These are phyloP conservation scores for Cryptomeria japonica DNA, from an alignment of 75 land plant species.

Conservation along the genomic window DNA sequence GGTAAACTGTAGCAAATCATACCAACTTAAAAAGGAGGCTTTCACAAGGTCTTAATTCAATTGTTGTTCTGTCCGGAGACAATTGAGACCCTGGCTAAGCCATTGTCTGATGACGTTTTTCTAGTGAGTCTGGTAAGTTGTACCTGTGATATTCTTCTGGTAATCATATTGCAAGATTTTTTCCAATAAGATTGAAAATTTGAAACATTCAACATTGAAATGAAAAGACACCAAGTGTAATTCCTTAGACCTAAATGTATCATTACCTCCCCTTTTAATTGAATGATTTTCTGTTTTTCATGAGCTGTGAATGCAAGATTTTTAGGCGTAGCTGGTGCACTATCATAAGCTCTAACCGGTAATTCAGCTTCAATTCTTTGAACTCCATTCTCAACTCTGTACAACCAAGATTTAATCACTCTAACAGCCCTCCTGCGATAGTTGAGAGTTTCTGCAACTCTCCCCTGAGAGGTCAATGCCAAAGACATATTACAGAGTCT, in stretches of 20 bases:
- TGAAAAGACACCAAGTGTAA: not conserved
- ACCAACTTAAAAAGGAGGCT: not conserved
- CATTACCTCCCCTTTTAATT: constrained; percentile 81
- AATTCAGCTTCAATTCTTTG: constrained; percentile 17
- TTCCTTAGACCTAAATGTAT: not conserved
- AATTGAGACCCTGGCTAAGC: no score
- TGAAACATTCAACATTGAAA: not conserved
- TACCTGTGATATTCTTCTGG: not conserved
- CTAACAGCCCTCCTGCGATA: constrained; percentile 74
- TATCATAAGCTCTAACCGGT: not conserved
- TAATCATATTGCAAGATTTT: not conserved
- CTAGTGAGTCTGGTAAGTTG: not conserved
- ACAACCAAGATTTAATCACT: constrained; percentile 63
- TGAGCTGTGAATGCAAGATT: no score
- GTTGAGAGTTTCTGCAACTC: constrained; percentile 66
- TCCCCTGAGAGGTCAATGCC: constrained; percentile 63
- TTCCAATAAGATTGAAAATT: not conserved
- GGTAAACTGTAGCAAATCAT: not conserved
- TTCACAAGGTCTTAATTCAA: no score
- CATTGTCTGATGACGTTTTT: not conserved
- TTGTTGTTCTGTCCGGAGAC: no score
- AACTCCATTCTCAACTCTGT: constrained; percentile 52
- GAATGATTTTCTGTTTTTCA: constrained; percentile 33
- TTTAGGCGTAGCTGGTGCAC: not conserved
- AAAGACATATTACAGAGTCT: constrained; percentile 84